Base-by-base conservation (phyloP, 805 yeast genomes). In the Zygosaccharomyces bailii region DNA sequence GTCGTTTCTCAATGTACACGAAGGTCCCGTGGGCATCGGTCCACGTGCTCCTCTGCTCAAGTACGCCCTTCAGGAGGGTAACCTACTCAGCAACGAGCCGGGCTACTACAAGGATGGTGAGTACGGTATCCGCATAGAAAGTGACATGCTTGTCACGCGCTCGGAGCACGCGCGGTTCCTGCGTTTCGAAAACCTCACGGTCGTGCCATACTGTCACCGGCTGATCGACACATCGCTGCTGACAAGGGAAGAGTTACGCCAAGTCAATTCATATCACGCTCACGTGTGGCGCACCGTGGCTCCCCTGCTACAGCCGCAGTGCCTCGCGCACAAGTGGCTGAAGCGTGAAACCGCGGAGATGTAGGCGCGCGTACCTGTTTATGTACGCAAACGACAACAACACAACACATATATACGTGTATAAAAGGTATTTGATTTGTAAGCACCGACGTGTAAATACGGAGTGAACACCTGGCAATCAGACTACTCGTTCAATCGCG, bases 21-120 rank as follows among this genome's bases (percentile, higher is more conserved):
- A 95, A 59, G 93, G 95, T 0, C 98, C 98, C 1, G 75, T 91
- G 44, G 95, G 90, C 11, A 80, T 93, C 48, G 86, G 84, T 46
- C 70, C 63, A 59, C 71, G 73, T 56, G 66, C 70, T 19, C 68
- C 74, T 11, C 67, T 76, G 19, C 67, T 71, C 25, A 70, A 76
- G 7, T 75, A 74, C 34, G 80, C 88, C 4, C 63, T 76, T 38
- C 66, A 72, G 43, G 71, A 71, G 10, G 97, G 97, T 4, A 86
- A 83, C 54, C 75, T 90, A 18, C 68, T 88, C 32, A 83, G 95
- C 40, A 90, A 90, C 66, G 99, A 93, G 65, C 99, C 99, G 0
- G 99, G 99, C 0, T 91, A 72, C 63, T 93, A 93, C 64, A 79
- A 83, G 51, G 96, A 87, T 55, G 91, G 90, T n/a, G 80, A 82